Evolutionary conservation across 2,329 filamentous ascomycete species (phyloP), one percentile per base, ranked within the genome.

Genomic region (Teratosphaeria destructans): DNA sequence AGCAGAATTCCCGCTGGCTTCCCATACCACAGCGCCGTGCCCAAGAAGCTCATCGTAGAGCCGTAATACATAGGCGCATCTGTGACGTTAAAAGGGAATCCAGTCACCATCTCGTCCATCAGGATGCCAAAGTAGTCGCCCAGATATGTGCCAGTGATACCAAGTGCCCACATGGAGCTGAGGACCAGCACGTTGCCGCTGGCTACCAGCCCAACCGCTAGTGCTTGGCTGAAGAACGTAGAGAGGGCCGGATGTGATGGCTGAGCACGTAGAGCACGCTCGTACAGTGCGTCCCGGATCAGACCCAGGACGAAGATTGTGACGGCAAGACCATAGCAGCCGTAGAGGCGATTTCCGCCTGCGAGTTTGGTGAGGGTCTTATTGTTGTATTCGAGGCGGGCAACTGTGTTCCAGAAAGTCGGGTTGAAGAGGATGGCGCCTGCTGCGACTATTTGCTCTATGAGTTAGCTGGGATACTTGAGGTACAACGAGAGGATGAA

Each of bases 41-140:
- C 94, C 60, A 97, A 77, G 77, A 99, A 99, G 77, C 88, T 93
- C 82, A 95, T 81, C 27, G 93, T 94, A 63, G 87, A 90, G 60
- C 94, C 94, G 78, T 91, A 89, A 80, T 99, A 99, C 94, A 99
- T 99, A 63, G 94, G 94, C 57, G 90, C 88, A 65, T 85, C 84
- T 58, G 87, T 92, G 62, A 97, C 82, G 75, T 89, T 97, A 82
- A 99, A 99, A 2, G 94, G 94, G 73, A 99, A 99, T 14, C 89
- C 88, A 12, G 91, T 95, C 57, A 99, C 92, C 69, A 93, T 93
- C 66, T 87, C 79, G 72, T 97, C 93, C 91, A 96, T 95, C 65
- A 99, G 81, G 73, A 97, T 96, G 67, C 94, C 94, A 73, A 97
- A 99, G 81, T 99, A 99, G 79, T 99, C 94, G 67, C 94, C 94